Conservation (phyloP, 495 filamentous ascomycete species). For the Xylaria longipes region DNA sequence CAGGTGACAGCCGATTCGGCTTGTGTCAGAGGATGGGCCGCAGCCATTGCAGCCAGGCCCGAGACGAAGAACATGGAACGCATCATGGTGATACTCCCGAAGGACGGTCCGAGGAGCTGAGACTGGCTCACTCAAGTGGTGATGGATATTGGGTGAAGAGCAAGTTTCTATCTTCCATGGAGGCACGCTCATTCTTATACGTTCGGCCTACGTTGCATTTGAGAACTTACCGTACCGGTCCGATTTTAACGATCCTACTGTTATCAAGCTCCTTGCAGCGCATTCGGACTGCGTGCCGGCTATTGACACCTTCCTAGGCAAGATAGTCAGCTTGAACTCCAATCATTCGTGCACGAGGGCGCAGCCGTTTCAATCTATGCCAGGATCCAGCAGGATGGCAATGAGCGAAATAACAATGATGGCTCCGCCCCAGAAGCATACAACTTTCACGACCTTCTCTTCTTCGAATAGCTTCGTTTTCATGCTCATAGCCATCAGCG, state of each 20-base stretch:
- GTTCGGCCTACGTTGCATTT: neutral
- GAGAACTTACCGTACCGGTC: neutral
- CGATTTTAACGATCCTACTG: neutral
- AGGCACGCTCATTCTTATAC: neutral
- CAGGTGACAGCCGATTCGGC: constrained; percentile 12
- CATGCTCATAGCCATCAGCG: neutral
- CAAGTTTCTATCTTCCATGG: neutral
- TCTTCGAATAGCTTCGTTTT: constrained; percentile 12
- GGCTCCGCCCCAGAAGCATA: neutral
- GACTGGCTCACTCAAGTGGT: constrained; percentile 7
- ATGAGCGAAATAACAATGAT: neutral
- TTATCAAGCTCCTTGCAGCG: neutral
- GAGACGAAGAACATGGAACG: constrained; percentile 1
- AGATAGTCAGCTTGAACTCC: neutral
- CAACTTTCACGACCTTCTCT: constrained; percentile 6
- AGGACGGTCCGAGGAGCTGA: neutral
- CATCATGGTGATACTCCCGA: constrained; percentile 1
- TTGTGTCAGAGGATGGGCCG: constrained; percentile 3
- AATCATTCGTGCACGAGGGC: constrained; percentile 1
- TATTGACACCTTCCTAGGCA: constrained; percentile 1
- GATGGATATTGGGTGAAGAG: neutral
- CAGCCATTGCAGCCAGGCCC: constrained; percentile 15
- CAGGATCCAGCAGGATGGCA: neutral
- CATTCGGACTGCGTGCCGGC: neutral
- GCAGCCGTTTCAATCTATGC: neutral